Evolutionary conservation across 257 asterid species (phyloP).

Genomic region (Lithospermum erythrorhizon): DNA sequence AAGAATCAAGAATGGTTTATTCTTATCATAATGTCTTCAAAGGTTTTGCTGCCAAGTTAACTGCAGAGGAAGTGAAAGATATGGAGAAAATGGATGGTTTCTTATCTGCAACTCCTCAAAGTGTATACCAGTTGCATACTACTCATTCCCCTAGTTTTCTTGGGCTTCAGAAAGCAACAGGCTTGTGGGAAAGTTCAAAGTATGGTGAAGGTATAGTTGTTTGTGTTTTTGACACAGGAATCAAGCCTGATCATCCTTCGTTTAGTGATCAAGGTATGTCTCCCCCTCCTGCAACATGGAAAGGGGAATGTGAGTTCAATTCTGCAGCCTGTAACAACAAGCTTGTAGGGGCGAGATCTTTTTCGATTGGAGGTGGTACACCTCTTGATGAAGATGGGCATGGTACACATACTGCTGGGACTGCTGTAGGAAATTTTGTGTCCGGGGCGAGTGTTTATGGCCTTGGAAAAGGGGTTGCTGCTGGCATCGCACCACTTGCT

Average conservation of each 20-base stretch:
- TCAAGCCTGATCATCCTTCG: conserved; percentile 8
- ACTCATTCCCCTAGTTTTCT: conserved; percentile 16
- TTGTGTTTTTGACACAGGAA: conserved; percentile 8
- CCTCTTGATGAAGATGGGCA: conserved; percentile 29
- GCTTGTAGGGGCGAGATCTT: conserved; percentile 38
- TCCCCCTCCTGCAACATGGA: conserved; percentile 11
- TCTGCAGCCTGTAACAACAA: conserved; percentile 30
- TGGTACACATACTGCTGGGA: conserved; percentile 43
- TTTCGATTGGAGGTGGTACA: background rate
- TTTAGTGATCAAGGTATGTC: conserved; percentile 10
- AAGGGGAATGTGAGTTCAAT: conserved; percentile 7
- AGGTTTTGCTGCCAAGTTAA: conserved; percentile 25
- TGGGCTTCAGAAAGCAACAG: conserved; percentile 4
- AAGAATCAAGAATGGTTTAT: conserved; percentile 13
- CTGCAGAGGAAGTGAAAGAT: conserved; percentile 9
- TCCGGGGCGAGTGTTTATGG: conserved; percentile 35
- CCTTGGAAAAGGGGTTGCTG: conserved; percentile 39
- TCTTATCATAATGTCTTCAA: conserved; percentile 12
- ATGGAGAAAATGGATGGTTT: conserved; percentile 18
- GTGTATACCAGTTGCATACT: conserved; percentile 1
- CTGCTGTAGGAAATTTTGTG: conserved; percentile 44
- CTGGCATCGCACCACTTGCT: conserved; percentile 48
- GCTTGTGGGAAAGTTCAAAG: conserved; percentile 5
- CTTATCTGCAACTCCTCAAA: conserved; percentile 12
- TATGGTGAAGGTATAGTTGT: conserved; percentile 8